Percentiles rank a stretch among this genome's conserved stretches.
phyloP scores from a whole-genome alignment of 2,329 filamentous ascomycete genomes.

The Microdochium nivale region DNA sequence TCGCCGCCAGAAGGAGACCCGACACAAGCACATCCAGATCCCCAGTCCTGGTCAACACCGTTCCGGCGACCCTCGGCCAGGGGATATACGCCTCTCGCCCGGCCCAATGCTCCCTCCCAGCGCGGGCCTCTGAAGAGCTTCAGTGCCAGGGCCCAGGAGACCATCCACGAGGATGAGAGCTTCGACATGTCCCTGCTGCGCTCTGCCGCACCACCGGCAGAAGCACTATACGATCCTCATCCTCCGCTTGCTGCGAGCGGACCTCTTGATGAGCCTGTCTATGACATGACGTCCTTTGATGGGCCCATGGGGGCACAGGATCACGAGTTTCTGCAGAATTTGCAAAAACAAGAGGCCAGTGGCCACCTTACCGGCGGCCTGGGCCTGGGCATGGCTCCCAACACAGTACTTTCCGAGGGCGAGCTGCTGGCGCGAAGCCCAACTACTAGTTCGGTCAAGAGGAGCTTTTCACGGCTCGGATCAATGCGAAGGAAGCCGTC shows the following conservation, averaged over 20 bases:
- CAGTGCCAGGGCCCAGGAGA: constrained; percentile 12
- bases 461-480: constrained; percentile 30
- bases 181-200: constrained; percentile 20
- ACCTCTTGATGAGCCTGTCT: constrained; percentile 20
- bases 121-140: constrained; percentile 14
- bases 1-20: constrained; percentile 5
- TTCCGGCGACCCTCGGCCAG: constrained; percentile 11
- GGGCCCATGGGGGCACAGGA: constrained; percentile 37
- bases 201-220: constrained; percentile 19
- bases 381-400: constrained; percentile 42
- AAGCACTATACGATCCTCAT: constrained; percentile 14
- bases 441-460: constrained; percentile 14
- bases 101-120: constrained; percentile 3
- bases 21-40: constrained; percentile 5
- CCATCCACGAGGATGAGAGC: constrained; percentile 20
- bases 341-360: constrained; percentile 44
- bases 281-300: constrained; percentile 37
- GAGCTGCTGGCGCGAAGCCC: constrained; percentile 36
- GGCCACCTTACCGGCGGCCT: constrained; percentile 50
- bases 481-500: constrained; percentile 22
- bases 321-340: constrained; percentile 30
- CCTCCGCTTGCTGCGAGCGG: constrained; percentile 7
- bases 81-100: constrained; percentile 12
- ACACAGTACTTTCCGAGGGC: constrained; percentile 36
- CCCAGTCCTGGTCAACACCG: constrained; percentile 6